A percentile compares a stretch with the other conserved stretches of the same genome.
Evolutionary conservation across 31 red algal genomes (phyloP).

Genomic region (Odonthalia washingtoniensis): DNA sequence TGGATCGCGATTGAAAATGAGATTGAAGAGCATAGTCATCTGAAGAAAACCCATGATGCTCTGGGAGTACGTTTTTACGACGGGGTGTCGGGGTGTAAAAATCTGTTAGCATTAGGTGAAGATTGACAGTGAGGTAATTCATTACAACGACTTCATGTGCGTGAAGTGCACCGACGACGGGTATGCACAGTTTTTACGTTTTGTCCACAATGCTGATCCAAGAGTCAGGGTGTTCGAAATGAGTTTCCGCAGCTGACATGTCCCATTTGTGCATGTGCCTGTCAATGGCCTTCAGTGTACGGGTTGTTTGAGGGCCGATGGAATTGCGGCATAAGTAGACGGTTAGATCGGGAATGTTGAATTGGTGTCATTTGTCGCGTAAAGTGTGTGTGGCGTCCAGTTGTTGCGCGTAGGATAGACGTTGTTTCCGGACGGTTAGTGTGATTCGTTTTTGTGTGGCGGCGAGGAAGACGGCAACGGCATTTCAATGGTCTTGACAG

Average conservation of each 20-base stretch:
- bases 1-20: constrained; percentile 58
- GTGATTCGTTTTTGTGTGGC: too few relatives aligned
- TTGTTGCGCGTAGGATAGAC: too few relatives aligned
- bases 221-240: constrained; percentile 63
- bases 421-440: too few relatives aligned
- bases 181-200: constrained; percentile 1
- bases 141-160: constrained; percentile 83
- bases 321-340: constrained; percentile 94
- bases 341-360: constrained; percentile 28
- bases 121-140: constrained; percentile 93
- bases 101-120: constrained; percentile 89
- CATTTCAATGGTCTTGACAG: too few relatives aligned
- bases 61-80: constrained; percentile 72
- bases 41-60: constrained; percentile 84
- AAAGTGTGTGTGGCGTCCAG: constrained; percentile 56
- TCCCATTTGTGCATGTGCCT: constrained; percentile 79
- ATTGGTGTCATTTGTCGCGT: constrained; percentile 32
- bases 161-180: constrained; percentile 75
- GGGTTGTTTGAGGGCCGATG: constrained; percentile 64
- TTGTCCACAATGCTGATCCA: constrained; percentile 79
- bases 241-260: constrained; percentile 58
- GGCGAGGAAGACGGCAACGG: too few relatives aligned
- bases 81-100: constrained; percentile 70
- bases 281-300: constrained; percentile 32
- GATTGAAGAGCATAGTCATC: constrained; percentile 85